A percentile compares a stretch with the other conserved stretches of the same genome.
Evolutionary conservation across 345 rosid species (phyloP).

Genomic region (Passiflora organensis): DNA sequence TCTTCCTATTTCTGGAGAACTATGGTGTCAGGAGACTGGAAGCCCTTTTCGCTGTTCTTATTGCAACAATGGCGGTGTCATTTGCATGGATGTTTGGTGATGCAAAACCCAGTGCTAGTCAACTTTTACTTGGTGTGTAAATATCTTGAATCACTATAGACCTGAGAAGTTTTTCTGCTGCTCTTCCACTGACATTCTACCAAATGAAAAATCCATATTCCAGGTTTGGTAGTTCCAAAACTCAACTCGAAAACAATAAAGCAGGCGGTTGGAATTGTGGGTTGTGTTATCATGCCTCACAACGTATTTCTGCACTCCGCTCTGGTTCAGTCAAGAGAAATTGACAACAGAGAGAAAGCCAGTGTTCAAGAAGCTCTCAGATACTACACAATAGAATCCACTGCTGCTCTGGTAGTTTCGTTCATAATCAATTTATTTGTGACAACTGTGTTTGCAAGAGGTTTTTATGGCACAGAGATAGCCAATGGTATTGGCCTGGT

Average conservation of each 20-base stretch:
- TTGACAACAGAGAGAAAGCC: background rate
- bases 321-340: slow-evolving; percentile 39
- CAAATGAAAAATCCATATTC: too few relatives aligned
- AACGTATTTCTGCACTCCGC: slow-evolving; percentile 50
- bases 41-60: slow-evolving; percentile 76
- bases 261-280: too few relatives aligned
- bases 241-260: too few relatives aligned
- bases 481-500: slow-evolving; percentile 33
- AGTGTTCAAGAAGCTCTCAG: slow-evolving; percentile 40
- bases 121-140: slow-evolving; percentile 75
- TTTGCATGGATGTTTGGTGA: slow-evolving; percentile 98
- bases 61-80: slow-evolving; percentile 75
- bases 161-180: slow-evolving; percentile 10
- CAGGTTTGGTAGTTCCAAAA: too few relatives aligned
- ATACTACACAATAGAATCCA: slow-evolving; percentile 48
- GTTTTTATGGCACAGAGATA: too few relatives aligned
- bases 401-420: slow-evolving; percentile 44
- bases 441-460: slow-evolving; percentile 44
- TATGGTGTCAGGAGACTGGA: slow-evolving; percentile 90
- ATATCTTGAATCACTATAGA: too few relatives aligned
- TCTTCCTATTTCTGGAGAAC: slow-evolving; percentile 87
- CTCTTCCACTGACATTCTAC: too few relatives aligned
- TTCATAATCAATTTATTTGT: slow-evolving; percentile 48
- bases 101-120: slow-evolving; percentile 70
- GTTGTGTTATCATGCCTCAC: too few relatives aligned